Evolutionary conservation across 208 protist genomes (phyloP).

Genomic region (Trypanosoma boissoni): DNA sequence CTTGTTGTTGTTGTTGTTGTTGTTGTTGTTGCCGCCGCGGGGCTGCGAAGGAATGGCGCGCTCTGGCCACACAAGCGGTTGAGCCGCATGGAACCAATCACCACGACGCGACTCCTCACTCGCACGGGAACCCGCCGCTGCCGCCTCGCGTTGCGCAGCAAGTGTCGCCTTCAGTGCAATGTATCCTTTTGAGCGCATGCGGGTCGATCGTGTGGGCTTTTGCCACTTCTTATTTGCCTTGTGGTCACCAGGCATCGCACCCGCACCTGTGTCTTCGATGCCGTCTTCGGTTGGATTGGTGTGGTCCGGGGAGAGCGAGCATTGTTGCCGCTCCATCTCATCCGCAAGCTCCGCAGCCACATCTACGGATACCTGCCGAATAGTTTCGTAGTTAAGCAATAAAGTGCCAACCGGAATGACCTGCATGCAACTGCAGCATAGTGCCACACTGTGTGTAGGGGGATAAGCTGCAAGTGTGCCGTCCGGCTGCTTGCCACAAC

Average conservation of each 20-base stretch:
- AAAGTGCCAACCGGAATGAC: conserved; percentile 36
- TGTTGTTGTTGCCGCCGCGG: too few relatives aligned
- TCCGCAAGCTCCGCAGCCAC: conserved; percentile 27
- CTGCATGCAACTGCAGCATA: conserved; percentile 49
- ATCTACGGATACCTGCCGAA: conserved; percentile 41
- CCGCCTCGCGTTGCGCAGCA: conserved; percentile 28
- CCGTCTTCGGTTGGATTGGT: not conserved
- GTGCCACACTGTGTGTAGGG: conserved; percentile 19
- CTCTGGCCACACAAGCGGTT: conserved; percentile 16
- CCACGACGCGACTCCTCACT: conserved; percentile 13
- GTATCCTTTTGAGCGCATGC: conserved; percentile 46
- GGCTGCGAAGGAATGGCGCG: too few relatives aligned
- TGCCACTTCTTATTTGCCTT: conserved; percentile 34
- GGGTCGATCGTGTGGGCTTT: conserved; percentile 52
- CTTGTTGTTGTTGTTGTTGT: too few relatives aligned
- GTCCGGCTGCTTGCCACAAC: too few relatives aligned
- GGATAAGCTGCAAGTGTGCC: not conserved
- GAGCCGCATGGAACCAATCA: not conserved
- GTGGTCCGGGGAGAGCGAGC: too few relatives aligned
- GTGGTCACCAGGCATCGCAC: not conserved
- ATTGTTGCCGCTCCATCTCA: too few relatives aligned
- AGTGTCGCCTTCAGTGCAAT: conserved; percentile 42
- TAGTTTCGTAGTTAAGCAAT: conserved; percentile 47
- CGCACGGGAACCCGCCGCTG: too few relatives aligned
- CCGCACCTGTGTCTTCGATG: not conserved